A percentile compares a stretch with the other conserved stretches of the same genome.
These are phyloP conservation scores for Combretum micranthum DNA, from an alignment of 345 rosid genomes.

Conservation along the genomic window DNA sequence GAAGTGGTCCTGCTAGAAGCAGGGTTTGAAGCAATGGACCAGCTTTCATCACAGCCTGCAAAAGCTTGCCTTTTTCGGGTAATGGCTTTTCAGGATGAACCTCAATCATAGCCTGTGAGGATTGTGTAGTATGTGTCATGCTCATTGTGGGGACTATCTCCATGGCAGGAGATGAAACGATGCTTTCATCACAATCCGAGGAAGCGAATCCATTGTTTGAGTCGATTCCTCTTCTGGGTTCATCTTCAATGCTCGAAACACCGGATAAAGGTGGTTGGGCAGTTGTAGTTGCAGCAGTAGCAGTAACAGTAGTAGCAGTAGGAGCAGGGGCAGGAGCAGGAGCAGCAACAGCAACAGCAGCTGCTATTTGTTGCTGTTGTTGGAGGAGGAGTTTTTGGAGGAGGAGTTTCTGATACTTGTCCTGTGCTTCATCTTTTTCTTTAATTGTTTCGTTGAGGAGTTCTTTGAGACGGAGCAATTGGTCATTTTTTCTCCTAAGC, in stretches of 20 bases:
- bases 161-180: constrained; percentile 57
- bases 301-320: too few relatives aligned
- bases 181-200: constrained; percentile 82
- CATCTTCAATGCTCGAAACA: constrained; percentile 84
- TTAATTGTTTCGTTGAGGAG: constrained; percentile 45
- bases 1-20: constrained; percentile 88
- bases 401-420: constrained; percentile 52
- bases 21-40: constrained; percentile 91
- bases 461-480: constrained; percentile 49
- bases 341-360: too few relatives aligned
- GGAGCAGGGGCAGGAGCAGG: too few relatives aligned
- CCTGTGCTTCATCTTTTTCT: constrained; percentile 66
- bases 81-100: constrained; percentile 63
- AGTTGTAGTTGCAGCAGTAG: background rate
- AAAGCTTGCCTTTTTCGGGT: constrained; percentile 93
- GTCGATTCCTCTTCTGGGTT: constrained; percentile 56
- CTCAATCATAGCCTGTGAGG: constrained; percentile 14
- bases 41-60: constrained; percentile 91
- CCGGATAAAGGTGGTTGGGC: constrained; percentile 64
- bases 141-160: constrained; percentile 25
- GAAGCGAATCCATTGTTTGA: constrained; percentile 72
- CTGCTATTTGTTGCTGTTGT: constrained; percentile 27
- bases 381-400: constrained; percentile 45
- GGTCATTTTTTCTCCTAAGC: constrained; percentile 66
- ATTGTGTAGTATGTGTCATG: constrained; percentile 6